phyloP scores from a whole-genome alignment of 306 rosid species.

The Prunus davidiana region DNA sequence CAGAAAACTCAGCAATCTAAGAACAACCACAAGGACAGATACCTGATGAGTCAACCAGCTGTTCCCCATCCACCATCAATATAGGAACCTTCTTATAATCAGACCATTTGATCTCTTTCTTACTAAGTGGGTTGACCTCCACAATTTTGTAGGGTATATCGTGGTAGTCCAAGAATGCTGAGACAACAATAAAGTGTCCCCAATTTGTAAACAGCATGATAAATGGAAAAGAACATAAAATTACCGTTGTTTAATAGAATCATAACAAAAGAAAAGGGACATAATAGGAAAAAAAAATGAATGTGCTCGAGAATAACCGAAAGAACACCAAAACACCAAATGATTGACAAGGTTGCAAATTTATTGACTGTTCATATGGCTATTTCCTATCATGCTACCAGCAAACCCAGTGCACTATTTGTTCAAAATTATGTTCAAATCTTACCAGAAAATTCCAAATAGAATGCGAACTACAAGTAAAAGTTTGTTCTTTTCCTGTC shows the following conservation, averaged over 20 bases:
- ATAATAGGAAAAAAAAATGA: neutral
- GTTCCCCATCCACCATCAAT: constrained; percentile 86
- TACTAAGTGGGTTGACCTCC: constrained; percentile 93
- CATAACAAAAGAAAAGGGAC: neutral
- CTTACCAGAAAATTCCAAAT: neutral
- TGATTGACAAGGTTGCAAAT: neutral
- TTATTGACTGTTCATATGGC: neutral
- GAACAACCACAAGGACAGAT: constrained; percentile 5
- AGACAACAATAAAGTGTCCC: constrained; percentile 25
- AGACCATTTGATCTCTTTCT: constrained; percentile 96
- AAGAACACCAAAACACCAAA: neutral
- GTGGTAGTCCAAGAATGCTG: constrained; percentile 91
- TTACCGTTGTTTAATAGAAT: neutral
- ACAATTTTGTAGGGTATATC: constrained; percentile 86
- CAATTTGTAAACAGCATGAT: constrained; percentile 17
- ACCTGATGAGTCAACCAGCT: constrained; percentile 97
- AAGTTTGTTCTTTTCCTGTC: neutral
- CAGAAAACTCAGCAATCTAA: constrained; percentile 7
- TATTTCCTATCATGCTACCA: neutral
- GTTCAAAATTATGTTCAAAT: neutral
- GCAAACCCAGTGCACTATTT: neutral
- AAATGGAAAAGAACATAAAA: constrained; percentile 8
- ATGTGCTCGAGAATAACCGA: neutral
- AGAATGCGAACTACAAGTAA: neutral
- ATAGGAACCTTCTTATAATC: constrained; percentile 97